Evolutionary conservation across 495 filamentous ascomycete species (phyloP).

Genomic region (Daldinia concentrica): DNA sequence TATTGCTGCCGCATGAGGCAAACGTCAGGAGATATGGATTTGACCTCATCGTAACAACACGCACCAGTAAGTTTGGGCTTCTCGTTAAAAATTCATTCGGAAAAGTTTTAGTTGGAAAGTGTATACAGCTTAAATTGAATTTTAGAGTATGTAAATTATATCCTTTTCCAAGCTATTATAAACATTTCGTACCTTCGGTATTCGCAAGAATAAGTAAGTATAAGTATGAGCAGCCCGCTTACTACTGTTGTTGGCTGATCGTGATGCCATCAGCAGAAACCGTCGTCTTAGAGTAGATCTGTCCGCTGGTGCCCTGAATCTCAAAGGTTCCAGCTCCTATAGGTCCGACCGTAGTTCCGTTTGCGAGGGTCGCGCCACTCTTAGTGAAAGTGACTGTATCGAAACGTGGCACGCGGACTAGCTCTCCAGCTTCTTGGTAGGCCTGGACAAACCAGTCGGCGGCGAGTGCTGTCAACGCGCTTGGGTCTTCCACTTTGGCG

Average conservation of each 20-base stretch:
- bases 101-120: not conserved
- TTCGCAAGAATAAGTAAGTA: not conserved
- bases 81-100: not conserved
- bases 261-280: constrained; percentile 1
- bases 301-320: constrained; percentile 19
- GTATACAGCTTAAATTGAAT: not conserved
- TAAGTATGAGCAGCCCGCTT: not conserved
- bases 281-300: constrained; percentile 14
- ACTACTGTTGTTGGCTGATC: constrained; percentile 9
- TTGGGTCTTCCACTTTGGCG: not conserved
- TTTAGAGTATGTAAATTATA: not conserved
- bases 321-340: constrained; percentile 5
- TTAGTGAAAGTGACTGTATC: constrained; percentile 9
- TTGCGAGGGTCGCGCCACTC: constrained; percentile 7
- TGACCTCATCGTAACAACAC: not conserved
- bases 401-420: constrained; percentile 17
- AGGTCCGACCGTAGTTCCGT: constrained; percentile 3
- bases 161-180: not conserved
- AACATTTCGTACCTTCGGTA: not conserved
- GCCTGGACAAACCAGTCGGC: constrained; percentile 26
- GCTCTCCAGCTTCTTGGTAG: constrained; percentile 16
- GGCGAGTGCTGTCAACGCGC: not conserved
- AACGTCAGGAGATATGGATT: not conserved
- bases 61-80: not conserved
- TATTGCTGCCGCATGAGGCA: not conserved